These are phyloP conservation scores for Vaccinium vitisidaea DNA, from an alignment of 148 eudicot genomes.

Conservation along the genomic window DNA sequence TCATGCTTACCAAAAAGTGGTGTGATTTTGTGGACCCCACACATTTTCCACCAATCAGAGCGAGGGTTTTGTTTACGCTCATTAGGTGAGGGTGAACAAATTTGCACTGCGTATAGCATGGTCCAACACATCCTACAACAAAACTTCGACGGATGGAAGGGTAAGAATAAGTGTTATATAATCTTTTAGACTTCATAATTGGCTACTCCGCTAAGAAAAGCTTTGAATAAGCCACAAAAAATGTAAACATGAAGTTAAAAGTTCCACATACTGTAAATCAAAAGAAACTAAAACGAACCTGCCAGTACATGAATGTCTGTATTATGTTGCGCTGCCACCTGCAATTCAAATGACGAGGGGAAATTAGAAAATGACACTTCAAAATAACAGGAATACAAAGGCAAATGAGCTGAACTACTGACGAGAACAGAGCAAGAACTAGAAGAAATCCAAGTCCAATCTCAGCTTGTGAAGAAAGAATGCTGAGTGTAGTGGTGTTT, in stretches of 20 bases:
- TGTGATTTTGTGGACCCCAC: no score
- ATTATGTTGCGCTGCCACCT: constrained; percentile 98
- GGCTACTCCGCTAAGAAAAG: not conserved
- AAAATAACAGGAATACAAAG: not conserved
- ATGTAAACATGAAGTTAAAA: not conserved
- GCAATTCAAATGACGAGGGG: constrained; percentile 24
- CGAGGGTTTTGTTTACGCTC: no score
- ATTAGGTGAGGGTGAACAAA: not conserved
- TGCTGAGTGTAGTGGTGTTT: constrained; percentile 78
- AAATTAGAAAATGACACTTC: not conserved
- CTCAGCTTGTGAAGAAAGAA: constrained; percentile 89
- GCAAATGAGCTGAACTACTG: constrained; percentile 29
- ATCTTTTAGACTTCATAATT: not conserved
- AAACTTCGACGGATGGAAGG: not conserved
- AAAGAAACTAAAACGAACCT: constrained; percentile 42
- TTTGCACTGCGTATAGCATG: not conserved
- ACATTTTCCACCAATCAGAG: no score
- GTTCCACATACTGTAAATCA: not conserved
- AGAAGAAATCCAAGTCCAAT: constrained; percentile 94
- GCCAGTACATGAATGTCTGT: constrained; percentile 96
- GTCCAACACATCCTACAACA: not conserved
- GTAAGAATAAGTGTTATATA: not conserved
- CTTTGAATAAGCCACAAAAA: not conserved
- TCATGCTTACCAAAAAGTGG: no score
- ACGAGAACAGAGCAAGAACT: constrained; percentile 80